Percentiles rank a stretch among this genome's conserved stretches.
Conservation (phyloP, 176 grass and related monocot genomes). For the Areca catechu region DNA sequence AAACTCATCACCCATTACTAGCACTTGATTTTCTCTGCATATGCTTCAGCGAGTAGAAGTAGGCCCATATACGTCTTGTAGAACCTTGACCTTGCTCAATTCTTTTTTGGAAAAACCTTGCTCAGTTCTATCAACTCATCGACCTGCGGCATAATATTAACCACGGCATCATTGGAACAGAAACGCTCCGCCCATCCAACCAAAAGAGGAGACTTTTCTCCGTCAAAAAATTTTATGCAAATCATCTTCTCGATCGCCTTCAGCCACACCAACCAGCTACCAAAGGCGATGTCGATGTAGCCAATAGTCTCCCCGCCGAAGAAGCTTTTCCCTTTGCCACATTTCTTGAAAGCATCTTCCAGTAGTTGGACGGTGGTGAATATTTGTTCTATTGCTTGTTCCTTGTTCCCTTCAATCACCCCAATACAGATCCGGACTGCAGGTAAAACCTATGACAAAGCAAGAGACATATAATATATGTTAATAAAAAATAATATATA, state of each 20-base stretch:
- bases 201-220: conserved; percentile 29
- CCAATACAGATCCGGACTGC: no score
- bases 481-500: no score
- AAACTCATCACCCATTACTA: no score
- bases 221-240: background rate
- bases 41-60: no score
- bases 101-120: background rate
- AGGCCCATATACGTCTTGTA: no score
- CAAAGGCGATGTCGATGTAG: conserved; percentile 44
- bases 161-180: conserved; percentile 20
- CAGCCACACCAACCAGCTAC: conserved; percentile 23
- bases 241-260: conserved; percentile 26
- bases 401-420: conserved; percentile 7
- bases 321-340: conserved; percentile 27
- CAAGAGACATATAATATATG: no score
- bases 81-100: no score
- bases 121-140: conserved; percentile 21
- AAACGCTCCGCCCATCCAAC: conserved; percentile 38
- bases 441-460: no score
- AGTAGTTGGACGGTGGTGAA: conserved; percentile 9
- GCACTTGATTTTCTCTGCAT: no score
- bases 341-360: conserved; percentile 37
- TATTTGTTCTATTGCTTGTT: conserved; percentile 10
- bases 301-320: conserved; percentile 45
- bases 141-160: conserved; percentile 12